phyloP scores from a whole-genome alignment of 2,329 filamentous ascomycete species.

The Curvularia sp. region DNA sequence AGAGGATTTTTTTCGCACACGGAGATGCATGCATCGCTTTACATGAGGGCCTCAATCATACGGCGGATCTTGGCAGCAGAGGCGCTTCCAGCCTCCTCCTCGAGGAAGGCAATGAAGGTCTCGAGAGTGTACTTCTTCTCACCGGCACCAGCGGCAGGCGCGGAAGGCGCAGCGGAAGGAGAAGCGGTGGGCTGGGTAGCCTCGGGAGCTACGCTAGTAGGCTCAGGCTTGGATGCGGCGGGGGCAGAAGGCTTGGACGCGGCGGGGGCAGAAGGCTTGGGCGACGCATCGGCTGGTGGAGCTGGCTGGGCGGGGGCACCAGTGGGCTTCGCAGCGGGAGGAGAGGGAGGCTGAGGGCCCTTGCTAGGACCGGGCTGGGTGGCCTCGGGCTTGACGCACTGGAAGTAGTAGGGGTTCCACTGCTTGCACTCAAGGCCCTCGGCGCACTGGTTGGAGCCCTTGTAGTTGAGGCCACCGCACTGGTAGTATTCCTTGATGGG shows the following conservation, averaged over 20 bases:
- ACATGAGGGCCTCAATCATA: conserved; percentile 26
- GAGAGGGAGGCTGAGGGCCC: conserved; percentile 14
- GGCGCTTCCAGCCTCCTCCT: conserved; percentile 19
- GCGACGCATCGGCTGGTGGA: not conserved
- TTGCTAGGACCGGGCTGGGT: conserved; percentile 21
- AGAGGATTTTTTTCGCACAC: not conserved
- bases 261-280: not conserved
- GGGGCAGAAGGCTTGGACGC: not conserved
- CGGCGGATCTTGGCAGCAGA: conserved; percentile 25
- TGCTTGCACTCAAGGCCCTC: conserved; percentile 51
- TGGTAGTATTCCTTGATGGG: conserved; percentile 41
- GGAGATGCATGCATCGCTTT: not conserved
- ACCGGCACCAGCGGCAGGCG: conserved; percentile 9
- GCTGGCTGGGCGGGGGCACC: not conserved
- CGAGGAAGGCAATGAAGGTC: conserved; percentile 26
- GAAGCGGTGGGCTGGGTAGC: conserved; percentile 15
- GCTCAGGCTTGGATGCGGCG: conserved; percentile 6
- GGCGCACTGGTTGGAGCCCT: conserved; percentile 51
- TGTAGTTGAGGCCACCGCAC: conserved; percentile 56
- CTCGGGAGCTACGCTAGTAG: conserved; percentile 14
- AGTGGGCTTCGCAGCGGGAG: not conserved
- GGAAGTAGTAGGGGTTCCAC: conserved; percentile 56
- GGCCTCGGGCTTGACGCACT: conserved; percentile 48
- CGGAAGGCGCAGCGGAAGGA: conserved; percentile 4
- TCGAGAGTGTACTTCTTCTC: conserved; percentile 32